Evolutionary conservation across 2,329 filamentous ascomycete genomes (phyloP).

Genomic region (Sarocladium kiliense): DNA sequence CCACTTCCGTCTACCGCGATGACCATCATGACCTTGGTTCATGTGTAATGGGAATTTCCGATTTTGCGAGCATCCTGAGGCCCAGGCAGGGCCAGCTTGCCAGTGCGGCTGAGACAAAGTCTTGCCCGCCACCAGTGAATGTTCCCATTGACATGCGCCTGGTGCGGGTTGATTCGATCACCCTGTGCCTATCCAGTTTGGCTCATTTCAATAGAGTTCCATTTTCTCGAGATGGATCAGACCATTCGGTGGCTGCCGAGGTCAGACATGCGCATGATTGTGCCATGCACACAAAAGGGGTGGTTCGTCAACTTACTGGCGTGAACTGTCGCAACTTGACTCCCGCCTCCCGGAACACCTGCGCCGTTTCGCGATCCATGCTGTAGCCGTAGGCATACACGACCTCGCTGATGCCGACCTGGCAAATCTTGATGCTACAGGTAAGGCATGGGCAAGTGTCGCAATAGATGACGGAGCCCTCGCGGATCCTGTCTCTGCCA

Average conservation of each 20-base stretch:
- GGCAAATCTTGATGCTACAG: constrained; percentile 97
- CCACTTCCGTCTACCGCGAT: neutral
- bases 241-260: constrained; percentile 53
- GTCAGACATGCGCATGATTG: constrained; percentile 1
- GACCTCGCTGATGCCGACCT: constrained; percentile 92
- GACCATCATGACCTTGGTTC: neutral
- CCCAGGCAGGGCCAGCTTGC: neutral
- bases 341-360: constrained; percentile 77
- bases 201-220: constrained; percentile 27
- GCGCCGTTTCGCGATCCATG: constrained; percentile 82
- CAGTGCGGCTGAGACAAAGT: neutral
- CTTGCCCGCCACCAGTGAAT: neutral
- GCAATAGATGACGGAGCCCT: constrained; percentile 82
- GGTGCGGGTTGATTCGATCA: too few relatives aligned
- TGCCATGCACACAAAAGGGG: neutral
- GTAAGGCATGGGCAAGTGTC: constrained; percentile 96
- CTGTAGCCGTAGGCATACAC: constrained; percentile 87
- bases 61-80: neutral
- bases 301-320: constrained; percentile 53
- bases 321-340: constrained; percentile 83
- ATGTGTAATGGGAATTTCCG: neutral
- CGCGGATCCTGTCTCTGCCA: constrained; percentile 80
- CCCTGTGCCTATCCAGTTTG: too few relatives aligned
- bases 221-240: constrained; percentile 57
- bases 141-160: neutral